Base-by-base conservation (phyloP, 2,329 filamentous ascomycete species). In the Clarireedia paspali region DNA sequence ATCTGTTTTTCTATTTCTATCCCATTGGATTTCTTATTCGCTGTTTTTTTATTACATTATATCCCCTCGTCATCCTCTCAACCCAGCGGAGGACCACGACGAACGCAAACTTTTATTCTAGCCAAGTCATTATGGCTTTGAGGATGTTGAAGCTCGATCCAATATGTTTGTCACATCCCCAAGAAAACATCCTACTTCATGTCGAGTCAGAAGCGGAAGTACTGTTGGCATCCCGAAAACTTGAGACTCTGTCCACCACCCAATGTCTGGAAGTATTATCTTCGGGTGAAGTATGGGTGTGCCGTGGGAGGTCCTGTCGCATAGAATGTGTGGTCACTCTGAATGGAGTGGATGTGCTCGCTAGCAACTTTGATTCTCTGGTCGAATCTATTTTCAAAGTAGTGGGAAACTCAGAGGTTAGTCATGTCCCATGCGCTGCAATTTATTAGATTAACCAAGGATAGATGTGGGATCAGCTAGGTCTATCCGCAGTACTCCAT, bases 381-480 rank as follows among this genome's bases (percentile, higher is more conserved):
- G 39, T 63, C 4, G 57, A 64, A 39, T 53, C 12, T 36, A 48
- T 67, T 9, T 60, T 59, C 5, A 40, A 56, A 38, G 57, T 39
- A 10, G 36, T 67, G 39, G 57, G 57, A 47, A 58, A 63, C 56
- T 59, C 57, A 34, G 52, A 63, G 49, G 66, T 67, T 44, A 6
- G 53, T 36, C 17, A 59, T 48, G 52, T 53, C 9, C 27, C 7
- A 42, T 15, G 7, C 5, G n/a, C 15, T 14, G 7, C 2, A 7
- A 9, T 53, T 23, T 52, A 12, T 53, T 61, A 36, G 42, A 9
- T 20, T 14, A 12, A 65, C 36, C 47, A 44, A 46, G 17, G 7
- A 6, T 50, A 68, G 66, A 49, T 66, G 52, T 67, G 66, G 66
- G 50, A 54, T 50, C 60, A 63, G 17, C 54, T 67, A 6, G 61